A percentile compares a stretch with the other conserved stretches of the same genome.
phyloP scores from a whole-genome alignment of 768 basidiomycete species.

The Leucogyrophana mollusca region DNA sequence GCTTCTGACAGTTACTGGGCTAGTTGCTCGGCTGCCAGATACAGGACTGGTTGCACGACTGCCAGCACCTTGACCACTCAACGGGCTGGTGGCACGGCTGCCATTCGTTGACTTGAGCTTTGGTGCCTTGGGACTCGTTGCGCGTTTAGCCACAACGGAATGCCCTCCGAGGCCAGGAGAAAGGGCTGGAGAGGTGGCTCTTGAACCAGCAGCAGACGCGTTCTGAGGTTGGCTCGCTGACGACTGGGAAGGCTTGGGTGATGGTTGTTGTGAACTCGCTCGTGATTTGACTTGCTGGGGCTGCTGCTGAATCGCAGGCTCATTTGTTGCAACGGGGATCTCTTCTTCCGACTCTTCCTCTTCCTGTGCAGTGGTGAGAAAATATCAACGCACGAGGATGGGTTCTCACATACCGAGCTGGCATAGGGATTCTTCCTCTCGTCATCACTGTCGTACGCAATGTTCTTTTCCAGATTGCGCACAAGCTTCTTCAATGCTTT shows the following conservation, averaged over 20 bases:
- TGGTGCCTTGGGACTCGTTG: slow-evolving; percentile 75
- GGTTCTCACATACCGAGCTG: slow-evolving; percentile 54
- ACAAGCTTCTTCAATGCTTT: slow-evolving; percentile 87
- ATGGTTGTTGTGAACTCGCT: slow-evolving; percentile 36
- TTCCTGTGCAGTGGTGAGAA: slow-evolving; percentile 37
- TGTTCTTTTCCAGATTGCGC: slow-evolving; percentile 79
- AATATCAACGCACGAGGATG: neutral
- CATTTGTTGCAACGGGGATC: slow-evolving; percentile 37
- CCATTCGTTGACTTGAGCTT: slow-evolving; percentile 48
- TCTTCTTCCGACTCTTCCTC: slow-evolving; percentile 80
- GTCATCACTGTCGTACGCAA: slow-evolving; percentile 79
- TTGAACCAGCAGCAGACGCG: slow-evolving; percentile 39
- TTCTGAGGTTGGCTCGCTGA: slow-evolving; percentile 28
- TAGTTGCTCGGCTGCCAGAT: slow-evolving; percentile 33
- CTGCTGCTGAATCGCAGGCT: slow-evolving; percentile 41
- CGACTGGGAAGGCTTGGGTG: slow-evolving; percentile 32
- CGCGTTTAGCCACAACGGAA: slow-evolving; percentile 78
- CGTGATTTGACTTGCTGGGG: slow-evolving; percentile 47
- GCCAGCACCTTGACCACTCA: slow-evolving; percentile 36
- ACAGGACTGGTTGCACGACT: slow-evolving; percentile 56
- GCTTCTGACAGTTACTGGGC: slow-evolving; percentile 27
- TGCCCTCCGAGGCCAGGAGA: slow-evolving; percentile 66
- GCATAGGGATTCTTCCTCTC: slow-evolving; percentile 78
- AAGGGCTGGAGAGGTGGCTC: slow-evolving; percentile 52
- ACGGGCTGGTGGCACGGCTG: slow-evolving; percentile 61